Evolutionary conservation across 1,284 basidiomycete genomes (phyloP).

Genomic region (Sanguinoderma infundibulare): DNA sequence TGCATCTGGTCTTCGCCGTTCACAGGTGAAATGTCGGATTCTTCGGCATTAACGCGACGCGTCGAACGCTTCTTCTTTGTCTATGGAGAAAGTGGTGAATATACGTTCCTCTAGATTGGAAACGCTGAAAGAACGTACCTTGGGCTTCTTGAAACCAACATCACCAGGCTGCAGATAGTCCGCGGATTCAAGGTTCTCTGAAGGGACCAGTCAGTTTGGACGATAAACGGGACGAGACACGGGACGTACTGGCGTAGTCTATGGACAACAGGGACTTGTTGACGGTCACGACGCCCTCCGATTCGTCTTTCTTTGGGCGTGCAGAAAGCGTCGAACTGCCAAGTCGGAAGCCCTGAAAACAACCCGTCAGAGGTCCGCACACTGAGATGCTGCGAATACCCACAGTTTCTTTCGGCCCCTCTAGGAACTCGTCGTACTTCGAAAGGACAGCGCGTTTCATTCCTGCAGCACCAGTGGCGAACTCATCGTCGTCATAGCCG

Average conservation of each 20-base stretch:
- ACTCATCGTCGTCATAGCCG: slow-evolving; percentile 97
- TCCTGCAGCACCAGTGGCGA: slow-evolving; percentile 72
- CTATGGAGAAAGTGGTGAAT: slow-evolving; percentile 43
- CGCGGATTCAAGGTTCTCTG: slow-evolving; percentile 85
- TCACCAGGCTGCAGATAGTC: slow-evolving; percentile 95
- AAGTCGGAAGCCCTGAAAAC: slow-evolving; percentile 75
- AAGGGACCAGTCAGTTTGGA: slow-evolving; percentile 11
- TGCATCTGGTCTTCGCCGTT: slow-evolving; percentile 67
- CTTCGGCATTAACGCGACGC: slow-evolving; percentile 63
- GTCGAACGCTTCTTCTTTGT: slow-evolving; percentile 90
- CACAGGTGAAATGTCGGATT: slow-evolving; percentile 56
- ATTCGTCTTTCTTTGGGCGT: slow-evolving; percentile 55
- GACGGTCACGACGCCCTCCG: slow-evolving; percentile 55
- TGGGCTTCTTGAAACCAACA: slow-evolving; percentile 92
- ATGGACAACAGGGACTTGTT: slow-evolving; percentile 87
- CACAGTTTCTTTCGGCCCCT: slow-evolving; percentile 71
- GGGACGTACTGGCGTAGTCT: slow-evolving; percentile 84
- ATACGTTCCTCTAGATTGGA: neutral
- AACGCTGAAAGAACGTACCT: slow-evolving; percentile 48
- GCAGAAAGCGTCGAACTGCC: slow-evolving; percentile 57
- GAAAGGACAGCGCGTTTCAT: slow-evolving; percentile 84
- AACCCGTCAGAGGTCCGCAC: slow-evolving; percentile 6
- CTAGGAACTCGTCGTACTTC: slow-evolving; percentile 93
- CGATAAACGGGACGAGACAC: slow-evolving; percentile 8
- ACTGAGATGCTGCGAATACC: slow-evolving; percentile 26